Evolutionary conservation across 2,329 filamentous ascomycete genomes (phyloP).

Genomic region (Stemphylium lycopersici): DNA sequence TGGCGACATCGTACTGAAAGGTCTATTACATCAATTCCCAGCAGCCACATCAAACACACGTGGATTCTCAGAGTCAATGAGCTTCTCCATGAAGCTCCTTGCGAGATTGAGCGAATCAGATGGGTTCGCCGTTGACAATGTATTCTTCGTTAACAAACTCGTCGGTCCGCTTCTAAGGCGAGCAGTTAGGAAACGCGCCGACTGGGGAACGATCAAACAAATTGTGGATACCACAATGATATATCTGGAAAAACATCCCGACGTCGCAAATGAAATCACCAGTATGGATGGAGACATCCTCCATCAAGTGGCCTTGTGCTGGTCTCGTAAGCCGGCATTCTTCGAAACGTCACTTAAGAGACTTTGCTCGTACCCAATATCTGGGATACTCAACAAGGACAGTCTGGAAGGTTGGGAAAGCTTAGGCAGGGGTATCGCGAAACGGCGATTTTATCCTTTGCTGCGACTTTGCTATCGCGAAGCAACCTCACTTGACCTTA

Average conservation of each 20-base stretch:
- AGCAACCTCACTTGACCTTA: conserved; percentile 21
- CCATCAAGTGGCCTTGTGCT: conserved; percentile 29
- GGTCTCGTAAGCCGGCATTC: conserved; percentile 27
- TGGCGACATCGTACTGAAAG: conserved; percentile 7
- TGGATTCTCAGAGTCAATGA: conserved; percentile 37
- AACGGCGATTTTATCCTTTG: conserved; percentile 23
- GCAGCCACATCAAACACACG: neutral
- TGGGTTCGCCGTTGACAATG: conserved; percentile 1
- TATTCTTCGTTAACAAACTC: conserved; percentile 21
- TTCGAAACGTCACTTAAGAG: conserved; percentile 25
- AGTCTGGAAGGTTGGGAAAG: neutral
- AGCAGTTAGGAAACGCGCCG: conserved; percentile 23
- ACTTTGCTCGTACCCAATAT: conserved; percentile 10
- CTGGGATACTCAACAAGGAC: neutral
- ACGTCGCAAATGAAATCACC: conserved; percentile 12
- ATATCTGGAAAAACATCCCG: conserved; percentile 24
- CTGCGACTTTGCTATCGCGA: conserved; percentile 25
- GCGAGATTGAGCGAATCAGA: conserved; percentile 11
- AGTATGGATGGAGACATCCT: conserved; percentile 15
- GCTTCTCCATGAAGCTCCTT: conserved; percentile 31
- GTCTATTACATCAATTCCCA: conserved; percentile 20
- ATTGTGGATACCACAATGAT: conserved; percentile 24
- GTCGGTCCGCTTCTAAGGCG: conserved; percentile 31
- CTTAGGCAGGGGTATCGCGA: conserved; percentile 13
- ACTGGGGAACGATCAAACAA: conserved; percentile 20